These are phyloP conservation scores for Exophiala bonariae DNA, from an alignment of 2,329 filamentous ascomycete genomes.

Conservation along the genomic window DNA sequence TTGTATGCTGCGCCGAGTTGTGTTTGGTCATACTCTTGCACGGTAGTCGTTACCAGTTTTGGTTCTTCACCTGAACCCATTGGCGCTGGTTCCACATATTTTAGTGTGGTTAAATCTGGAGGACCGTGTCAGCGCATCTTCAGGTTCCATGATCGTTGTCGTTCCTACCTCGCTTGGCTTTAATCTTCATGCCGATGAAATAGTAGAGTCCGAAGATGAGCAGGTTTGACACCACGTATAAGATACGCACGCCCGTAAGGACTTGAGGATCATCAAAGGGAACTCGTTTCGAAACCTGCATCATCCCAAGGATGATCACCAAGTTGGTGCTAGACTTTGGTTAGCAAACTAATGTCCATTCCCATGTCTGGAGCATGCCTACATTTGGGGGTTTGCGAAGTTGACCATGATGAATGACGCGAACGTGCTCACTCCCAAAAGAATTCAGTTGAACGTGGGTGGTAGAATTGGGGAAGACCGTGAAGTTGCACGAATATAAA, in stretches of 20 bases:
- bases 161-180: constrained; percentile 89
- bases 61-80: constrained; percentile 93
- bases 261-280: constrained; percentile 86
- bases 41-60: constrained; percentile 93
- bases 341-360: constrained; percentile 27
- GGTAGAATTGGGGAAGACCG: too few species aligned
- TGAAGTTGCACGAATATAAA: too few species aligned
- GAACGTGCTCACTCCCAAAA: too few species aligned
- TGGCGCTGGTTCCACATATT: constrained; percentile 94
- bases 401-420: not conserved
- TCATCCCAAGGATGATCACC: constrained; percentile 94
- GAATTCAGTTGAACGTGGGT: too few species aligned
- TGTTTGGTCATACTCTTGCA: constrained; percentile 88
- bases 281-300: constrained; percentile 95
- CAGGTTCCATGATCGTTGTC: not conserved
- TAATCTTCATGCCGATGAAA: constrained; percentile 81
- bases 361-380: not conserved
- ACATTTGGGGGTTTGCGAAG: constrained; percentile 17
- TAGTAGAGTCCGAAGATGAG: constrained; percentile 83
- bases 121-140: constrained; percentile 1
- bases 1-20: constrained; percentile 86
- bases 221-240: constrained; percentile 72
- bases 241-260: constrained; percentile 61
- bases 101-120: constrained; percentile 90
- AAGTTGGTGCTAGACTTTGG: constrained; percentile 75